Base-by-base conservation (phyloP, 2,329 filamentous ascomycete species). In the Cordyceps pruinosa region DNA sequence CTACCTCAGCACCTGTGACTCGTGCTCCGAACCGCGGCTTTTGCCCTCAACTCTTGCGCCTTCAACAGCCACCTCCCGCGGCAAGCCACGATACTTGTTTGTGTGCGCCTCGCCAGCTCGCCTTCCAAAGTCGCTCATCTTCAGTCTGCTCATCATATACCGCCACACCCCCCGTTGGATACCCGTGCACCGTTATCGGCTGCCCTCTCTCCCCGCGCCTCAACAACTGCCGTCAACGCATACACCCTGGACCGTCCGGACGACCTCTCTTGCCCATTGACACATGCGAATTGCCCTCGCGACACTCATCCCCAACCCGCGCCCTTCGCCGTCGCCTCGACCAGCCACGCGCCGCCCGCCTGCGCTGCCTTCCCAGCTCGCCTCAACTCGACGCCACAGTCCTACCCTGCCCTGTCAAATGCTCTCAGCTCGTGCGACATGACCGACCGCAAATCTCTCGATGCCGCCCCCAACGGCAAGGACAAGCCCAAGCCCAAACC, bases 391-490 rank as follows among this genome's bases (percentile, higher is more conserved):
- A 42, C 35, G 34, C 39, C 30, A n/a, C 47, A 12, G 39, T 51
- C 25, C 39, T 46, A 57, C 55, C 39, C 39, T 23, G 10, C 55
- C 37, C 19, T 42, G 19, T 56, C 37, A 30, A 44, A 49, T 49
- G 45, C 26, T 17, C 9, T 30, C 26, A 21, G 37, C 32, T 39
- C 28, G 54, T 57, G 37, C 23, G 37, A 49, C 65, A 70, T 70
- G 67, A 70, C 63, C 60, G 68, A 69, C 63, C 67, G 66, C 63
- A 68, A 68, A 47, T 53, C 56, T 26, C 56, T 58, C 41, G 48
- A 37, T 62, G 64, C 30, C 46, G 46, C 39, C 47, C 50, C 66
- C 60, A 68, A 68, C 64, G 66, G 64, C 60, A 68, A 67, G 23
- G 56, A 52, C 17, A 52, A 55, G 48, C 9, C 42, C 19, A 58